A percentile compares a stretch with the other conserved stretches of the same genome.
These are phyloP conservation scores for Mycena galopus DNA, from an alignment of 768 basidiomycete species.

Conservation along the genomic window DNA sequence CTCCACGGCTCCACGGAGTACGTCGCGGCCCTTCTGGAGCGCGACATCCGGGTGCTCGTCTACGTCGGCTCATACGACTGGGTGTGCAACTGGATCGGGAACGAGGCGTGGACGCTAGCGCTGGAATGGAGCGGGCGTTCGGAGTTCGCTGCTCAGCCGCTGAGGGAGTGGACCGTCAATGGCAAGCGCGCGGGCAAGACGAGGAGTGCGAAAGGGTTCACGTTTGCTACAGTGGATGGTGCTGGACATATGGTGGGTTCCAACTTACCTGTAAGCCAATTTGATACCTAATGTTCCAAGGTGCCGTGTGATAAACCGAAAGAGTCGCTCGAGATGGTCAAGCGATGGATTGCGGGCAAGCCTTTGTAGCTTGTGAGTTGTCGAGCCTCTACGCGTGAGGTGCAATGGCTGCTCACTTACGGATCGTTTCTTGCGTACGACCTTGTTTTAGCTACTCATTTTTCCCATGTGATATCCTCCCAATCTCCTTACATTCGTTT, in stretches of 20 bases:
- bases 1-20: slow-evolving; percentile 59
- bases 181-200: slow-evolving; percentile 56
- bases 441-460: slow-evolving; percentile 10
- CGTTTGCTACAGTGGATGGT: slow-evolving; percentile 67
- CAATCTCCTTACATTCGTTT: slow-evolving; percentile 15
- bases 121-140: slow-evolving; percentile 52
- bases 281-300: slow-evolving; percentile 43
- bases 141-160: slow-evolving; percentile 27
- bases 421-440: slow-evolving; percentile 13
- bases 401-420: slow-evolving; percentile 8
- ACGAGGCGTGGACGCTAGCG: slow-evolving; percentile 68
- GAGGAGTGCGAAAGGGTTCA: slow-evolving; percentile 63
- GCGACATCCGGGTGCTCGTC: slow-evolving; percentile 66
- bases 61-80: slow-evolving; percentile 71
- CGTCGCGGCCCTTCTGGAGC: slow-evolving; percentile 68
- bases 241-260: slow-evolving; percentile 17
- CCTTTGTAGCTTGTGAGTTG: slow-evolving; percentile 32
- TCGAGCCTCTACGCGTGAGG: slow-evolving; percentile 6
- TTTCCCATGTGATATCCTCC: slow-evolving; percentile 6
- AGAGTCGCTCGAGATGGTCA: slow-evolving; percentile 63
- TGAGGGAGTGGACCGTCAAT: slow-evolving; percentile 70
- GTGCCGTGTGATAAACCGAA: slow-evolving; percentile 75
- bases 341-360: slow-evolving; percentile 58
- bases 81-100: slow-evolving; percentile 74
- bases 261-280: slow-evolving; percentile 13